Evolutionary conservation across 1,284 basidiomycete genomes (phyloP).

Genomic region (Sanghuangporus sanghuang): DNA sequence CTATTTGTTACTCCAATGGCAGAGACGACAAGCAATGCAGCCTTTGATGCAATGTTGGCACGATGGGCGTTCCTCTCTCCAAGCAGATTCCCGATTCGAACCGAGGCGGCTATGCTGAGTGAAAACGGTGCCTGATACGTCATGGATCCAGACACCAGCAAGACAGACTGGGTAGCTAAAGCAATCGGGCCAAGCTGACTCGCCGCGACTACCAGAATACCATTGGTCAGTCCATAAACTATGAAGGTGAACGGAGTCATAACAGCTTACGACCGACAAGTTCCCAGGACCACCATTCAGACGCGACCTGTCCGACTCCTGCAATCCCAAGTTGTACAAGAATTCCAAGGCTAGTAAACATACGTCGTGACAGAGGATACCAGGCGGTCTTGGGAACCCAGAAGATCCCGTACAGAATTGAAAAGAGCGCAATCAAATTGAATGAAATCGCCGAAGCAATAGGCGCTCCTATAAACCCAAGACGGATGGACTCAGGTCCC

Average conservation of each 20-base stretch:
- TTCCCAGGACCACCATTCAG: constrained; percentile 94
- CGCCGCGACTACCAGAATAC: not conserved
- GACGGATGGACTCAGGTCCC: constrained; percentile 70
- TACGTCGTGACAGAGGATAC: constrained; percentile 68
- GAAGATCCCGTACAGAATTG: constrained; percentile 68
- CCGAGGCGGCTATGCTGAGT: constrained; percentile 76
- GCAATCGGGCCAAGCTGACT: constrained; percentile 50
- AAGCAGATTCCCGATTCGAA: constrained; percentile 83
- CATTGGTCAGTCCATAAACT: not conserved
- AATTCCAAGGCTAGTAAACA: constrained; percentile 68
- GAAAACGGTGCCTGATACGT: constrained; percentile 86
- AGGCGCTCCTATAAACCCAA: constrained; percentile 94
- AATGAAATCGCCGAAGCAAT: constrained; percentile 86
- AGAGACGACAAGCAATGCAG: constrained; percentile 52
- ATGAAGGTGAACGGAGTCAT: not conserved
- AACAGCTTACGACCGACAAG: constrained; percentile 47
- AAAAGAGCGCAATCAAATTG: constrained; percentile 73
- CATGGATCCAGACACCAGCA: constrained; percentile 68
- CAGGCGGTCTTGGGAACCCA: constrained; percentile 78
- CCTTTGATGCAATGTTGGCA: constrained; percentile 59
- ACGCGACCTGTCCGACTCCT: constrained; percentile 62
- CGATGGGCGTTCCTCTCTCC: constrained; percentile 67
- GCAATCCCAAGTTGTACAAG: constrained; percentile 75
- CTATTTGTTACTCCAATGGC: constrained; percentile 56
- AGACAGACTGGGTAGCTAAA: constrained; percentile 68